A percentile compares a stretch with the other conserved stretches of the same genome.
These are phyloP conservation scores for Trifolium fragiferum DNA, from an alignment of 306 rosid genomes.

Conservation along the genomic window DNA sequence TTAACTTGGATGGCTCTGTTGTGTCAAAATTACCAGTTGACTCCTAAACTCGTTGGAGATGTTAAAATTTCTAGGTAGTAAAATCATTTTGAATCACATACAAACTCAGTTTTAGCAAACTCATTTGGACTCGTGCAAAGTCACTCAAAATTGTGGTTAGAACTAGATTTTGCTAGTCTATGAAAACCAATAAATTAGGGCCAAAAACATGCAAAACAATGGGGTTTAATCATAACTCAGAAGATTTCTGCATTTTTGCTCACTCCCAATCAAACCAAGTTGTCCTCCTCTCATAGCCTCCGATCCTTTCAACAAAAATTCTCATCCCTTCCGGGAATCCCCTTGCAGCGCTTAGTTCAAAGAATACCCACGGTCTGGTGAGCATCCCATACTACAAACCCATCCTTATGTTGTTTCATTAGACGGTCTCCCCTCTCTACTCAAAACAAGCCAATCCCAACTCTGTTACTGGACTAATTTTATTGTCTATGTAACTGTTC, in stretches of 20 bases:
- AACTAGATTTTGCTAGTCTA: not conserved
- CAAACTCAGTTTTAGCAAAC: too few species aligned
- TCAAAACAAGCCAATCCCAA: not conserved
- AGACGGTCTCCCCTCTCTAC: not conserved
- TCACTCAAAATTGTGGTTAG: not conserved
- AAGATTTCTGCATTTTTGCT: not conserved
- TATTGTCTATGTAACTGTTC: not conserved
- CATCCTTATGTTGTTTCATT: not conserved
- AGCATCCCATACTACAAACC: not conserved
- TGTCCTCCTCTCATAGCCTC: not conserved
- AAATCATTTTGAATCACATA: not conserved
- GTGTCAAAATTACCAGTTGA: constrained; percentile 3
- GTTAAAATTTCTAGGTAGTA: not conserved
- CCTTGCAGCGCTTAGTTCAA: not conserved
- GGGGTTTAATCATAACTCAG: not conserved
- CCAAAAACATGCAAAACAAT: not conserved
- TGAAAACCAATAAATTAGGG: not conserved
- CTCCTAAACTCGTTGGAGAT: not conserved
- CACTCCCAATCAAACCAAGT: not conserved
- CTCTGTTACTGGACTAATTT: not conserved
- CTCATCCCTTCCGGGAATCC: not conserved
- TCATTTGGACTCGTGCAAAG: not conserved
- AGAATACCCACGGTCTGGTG: not conserved
- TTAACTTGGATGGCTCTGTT: not conserved
- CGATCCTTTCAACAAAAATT: not conserved